Evolutionary conservation across 441 rosid genomes (phyloP).

Genomic region (Pelargonium hybrid): DNA sequence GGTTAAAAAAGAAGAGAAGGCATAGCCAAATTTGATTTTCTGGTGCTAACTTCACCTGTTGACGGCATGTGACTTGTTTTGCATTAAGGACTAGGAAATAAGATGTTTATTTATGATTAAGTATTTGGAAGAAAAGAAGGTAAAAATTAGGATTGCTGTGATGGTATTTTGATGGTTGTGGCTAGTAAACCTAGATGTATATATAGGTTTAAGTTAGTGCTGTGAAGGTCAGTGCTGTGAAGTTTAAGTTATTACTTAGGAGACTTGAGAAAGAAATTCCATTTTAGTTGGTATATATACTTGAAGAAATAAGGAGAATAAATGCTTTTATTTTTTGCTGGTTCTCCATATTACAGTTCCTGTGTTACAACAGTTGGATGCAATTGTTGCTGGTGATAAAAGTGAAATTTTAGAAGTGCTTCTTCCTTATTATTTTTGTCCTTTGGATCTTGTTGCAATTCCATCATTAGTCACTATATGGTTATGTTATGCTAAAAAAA

Average conservation of each 20-base stretch:
- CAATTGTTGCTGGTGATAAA: not conserved
- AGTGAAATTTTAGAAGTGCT: not conserved
- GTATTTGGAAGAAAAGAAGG: not conserved
- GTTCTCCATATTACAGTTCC: not conserved
- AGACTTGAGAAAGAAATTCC: not conserved
- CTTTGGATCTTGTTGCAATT: not conserved
- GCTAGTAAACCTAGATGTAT: not conserved
- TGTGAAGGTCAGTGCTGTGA: not conserved
- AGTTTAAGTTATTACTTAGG: not conserved
- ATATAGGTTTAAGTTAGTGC: not conserved
- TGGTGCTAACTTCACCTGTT: not conserved
- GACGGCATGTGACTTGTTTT: not conserved
- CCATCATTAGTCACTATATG: not conserved
- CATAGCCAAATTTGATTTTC: not conserved
- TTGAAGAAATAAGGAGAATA: not conserved
- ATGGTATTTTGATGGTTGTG: not conserved
- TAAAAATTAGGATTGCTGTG: not conserved
- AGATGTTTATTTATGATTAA: not conserved
- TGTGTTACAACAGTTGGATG: not conserved
- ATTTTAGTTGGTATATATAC: not conserved
- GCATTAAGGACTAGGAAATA: not conserved
- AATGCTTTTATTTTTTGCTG: not conserved
- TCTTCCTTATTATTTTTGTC: not conserved
- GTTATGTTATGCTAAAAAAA: not conserved
- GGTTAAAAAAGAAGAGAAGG: not conserved